Conservation (phyloP, 768 basidiomycete species). For the Phanerodontia chrysosporium region DNA sequence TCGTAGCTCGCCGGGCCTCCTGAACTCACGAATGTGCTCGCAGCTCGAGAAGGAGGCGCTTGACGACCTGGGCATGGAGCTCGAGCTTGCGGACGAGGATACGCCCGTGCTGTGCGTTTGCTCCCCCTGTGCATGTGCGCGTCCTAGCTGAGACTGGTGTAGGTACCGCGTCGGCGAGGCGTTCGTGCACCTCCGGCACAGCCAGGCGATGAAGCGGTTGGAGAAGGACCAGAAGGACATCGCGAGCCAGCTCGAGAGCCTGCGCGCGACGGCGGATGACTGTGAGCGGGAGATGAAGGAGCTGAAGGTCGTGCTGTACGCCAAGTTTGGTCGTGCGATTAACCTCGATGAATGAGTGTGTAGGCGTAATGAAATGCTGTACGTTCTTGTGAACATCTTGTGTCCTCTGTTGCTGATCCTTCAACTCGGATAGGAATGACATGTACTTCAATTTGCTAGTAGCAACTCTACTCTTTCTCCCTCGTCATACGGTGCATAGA, state of each 20-base stretch:
- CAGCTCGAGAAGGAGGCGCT: slow-evolving; percentile 95
- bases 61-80: slow-evolving; percentile 82
- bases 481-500: too few species aligned
- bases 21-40: background rate
- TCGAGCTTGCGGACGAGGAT: slow-evolving; percentile 87
- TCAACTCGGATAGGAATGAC: too few species aligned
- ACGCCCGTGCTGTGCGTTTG: slow-evolving; percentile 65
- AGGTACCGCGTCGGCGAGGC: slow-evolving; percentile 91
- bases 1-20: background rate
- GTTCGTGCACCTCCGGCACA: slow-evolving; percentile 74
- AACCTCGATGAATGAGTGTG: slow-evolving; percentile 73
- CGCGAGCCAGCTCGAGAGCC: slow-evolving; percentile 46
- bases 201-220: slow-evolving; percentile 65
- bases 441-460: too few species aligned
- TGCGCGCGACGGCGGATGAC: slow-evolving; percentile 51
- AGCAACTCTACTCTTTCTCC: too few species aligned
- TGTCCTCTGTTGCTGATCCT: too few species aligned
- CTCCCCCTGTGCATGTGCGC: background rate
- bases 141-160: background rate
- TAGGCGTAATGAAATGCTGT: background rate
- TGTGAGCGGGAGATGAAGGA: slow-evolving; percentile 76
- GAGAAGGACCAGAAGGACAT: slow-evolving; percentile 64
- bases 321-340: slow-evolving; percentile 90
- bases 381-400: background rate
- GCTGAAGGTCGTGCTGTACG: slow-evolving; percentile 76